A percentile compares a stretch with the other conserved stretches of the same genome.
Conservation (phyloP, 345 rosid species). For the Lumnitzera racemosa region DNA sequence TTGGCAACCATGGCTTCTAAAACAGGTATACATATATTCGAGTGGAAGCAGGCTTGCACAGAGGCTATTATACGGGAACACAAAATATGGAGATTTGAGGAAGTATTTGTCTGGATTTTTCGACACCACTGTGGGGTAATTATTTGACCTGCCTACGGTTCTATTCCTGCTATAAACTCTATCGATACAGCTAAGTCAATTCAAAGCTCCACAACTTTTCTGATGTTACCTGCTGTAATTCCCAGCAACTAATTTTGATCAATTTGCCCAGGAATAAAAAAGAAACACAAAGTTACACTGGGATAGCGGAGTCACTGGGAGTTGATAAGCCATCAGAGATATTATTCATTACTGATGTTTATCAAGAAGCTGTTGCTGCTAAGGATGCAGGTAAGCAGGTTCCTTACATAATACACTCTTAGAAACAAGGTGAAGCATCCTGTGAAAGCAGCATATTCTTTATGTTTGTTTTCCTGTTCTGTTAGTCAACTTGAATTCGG, state of each 20-base stretch:
- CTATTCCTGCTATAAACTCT: not conserved
- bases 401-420: not conserved
- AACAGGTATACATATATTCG: slow-evolving; percentile 88
- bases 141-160: slow-evolving; percentile 5
- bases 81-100: slow-evolving; percentile 78
- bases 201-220: too few relatives aligned
- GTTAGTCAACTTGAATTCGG: too few relatives aligned
- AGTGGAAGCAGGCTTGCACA: slow-evolving; percentile 97
- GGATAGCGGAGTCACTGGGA: slow-evolving; percentile 67
- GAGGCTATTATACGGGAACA: slow-evolving; percentile 79
- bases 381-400: slow-evolving; percentile 57
- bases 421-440: too few relatives aligned
- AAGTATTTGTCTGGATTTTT: slow-evolving; percentile 78
- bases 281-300: slow-evolving; percentile 62
- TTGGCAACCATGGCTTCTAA: slow-evolving; percentile 1
- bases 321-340: slow-evolving; percentile 81
- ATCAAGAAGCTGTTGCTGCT: slow-evolving; percentile 90
- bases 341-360: slow-evolving; percentile 68
- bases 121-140: slow-evolving; percentile 82
- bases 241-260: not conserved
- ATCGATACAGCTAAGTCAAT: not conserved
- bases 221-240: not conserved
- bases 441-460: too few relatives aligned
- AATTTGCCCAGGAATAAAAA: slow-evolving; percentile 64
- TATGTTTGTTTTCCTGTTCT: too few relatives aligned